Evolutionary conservation across 1,139 yeast genomes (phyloP).

Genomic region (Candida mesenterica): DNA sequence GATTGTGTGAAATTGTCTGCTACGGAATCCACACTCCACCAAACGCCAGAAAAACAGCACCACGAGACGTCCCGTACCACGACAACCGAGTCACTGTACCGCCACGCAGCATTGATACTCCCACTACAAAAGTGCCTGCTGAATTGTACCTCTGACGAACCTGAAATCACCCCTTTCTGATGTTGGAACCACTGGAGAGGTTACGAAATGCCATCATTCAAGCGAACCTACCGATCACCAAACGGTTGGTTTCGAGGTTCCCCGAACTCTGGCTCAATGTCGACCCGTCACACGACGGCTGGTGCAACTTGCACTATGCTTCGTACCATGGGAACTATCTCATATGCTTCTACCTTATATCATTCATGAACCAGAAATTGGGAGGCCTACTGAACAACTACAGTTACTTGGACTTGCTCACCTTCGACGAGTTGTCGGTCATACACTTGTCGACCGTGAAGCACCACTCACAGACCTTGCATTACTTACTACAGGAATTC

Average conservation of each 20-base stretch:
- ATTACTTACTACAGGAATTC: slow-evolving; percentile 77
- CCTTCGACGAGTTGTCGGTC: slow-evolving; percentile 70
- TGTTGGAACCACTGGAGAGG: slow-evolving; percentile 65
- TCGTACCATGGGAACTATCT: slow-evolving; percentile 78
- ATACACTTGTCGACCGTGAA: slow-evolving; percentile 71
- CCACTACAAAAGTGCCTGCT: too few species aligned
- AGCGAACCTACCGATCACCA: slow-evolving; percentile 72
- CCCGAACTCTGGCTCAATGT: slow-evolving; percentile 77
- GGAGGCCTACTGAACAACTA: slow-evolving; percentile 19
- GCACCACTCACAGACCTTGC: slow-evolving; percentile 74
- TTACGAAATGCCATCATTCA: slow-evolving; percentile 71
- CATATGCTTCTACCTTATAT: slow-evolving; percentile 61
- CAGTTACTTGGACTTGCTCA: slow-evolving; percentile 35
- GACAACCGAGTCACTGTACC: too few species aligned
- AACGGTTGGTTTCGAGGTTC: slow-evolving; percentile 64
- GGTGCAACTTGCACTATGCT: slow-evolving; percentile 90
- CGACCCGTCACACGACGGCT: slow-evolving; percentile 68
- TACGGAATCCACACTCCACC: too few species aligned
- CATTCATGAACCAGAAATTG: slow-evolving; percentile 29
- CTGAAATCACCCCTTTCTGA: too few species aligned
- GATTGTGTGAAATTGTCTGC: too few species aligned
- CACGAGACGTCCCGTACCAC: too few species aligned
- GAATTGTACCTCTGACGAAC: too few species aligned
- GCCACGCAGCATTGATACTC: too few species aligned
- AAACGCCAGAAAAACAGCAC: too few species aligned